A percentile compares a stretch with the other conserved stretches of the same genome.
Conservation (phyloP, 164 flowering plant species). For the Nymphaea thermarum region DNA sequence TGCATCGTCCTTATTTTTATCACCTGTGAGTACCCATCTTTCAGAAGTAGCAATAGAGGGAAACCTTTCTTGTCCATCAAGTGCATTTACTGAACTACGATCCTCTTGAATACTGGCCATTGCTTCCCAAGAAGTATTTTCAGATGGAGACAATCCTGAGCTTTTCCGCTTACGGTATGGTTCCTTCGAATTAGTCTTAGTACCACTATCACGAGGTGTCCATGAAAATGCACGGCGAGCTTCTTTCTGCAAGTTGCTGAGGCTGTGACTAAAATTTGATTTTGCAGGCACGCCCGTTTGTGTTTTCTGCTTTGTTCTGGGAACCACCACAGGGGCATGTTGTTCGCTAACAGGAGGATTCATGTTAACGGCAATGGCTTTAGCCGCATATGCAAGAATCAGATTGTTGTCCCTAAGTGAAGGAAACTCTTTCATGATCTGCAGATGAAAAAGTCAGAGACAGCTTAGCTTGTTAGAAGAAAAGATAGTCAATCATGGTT, state of each 20-base stretch:
- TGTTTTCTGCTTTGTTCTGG: slow-evolving; percentile 58
- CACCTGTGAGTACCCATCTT: slow-evolving; percentile 96
- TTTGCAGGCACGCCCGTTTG: slow-evolving; percentile 43
- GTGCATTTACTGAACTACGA: slow-evolving; percentile 37
- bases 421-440: slow-evolving; percentile 94
- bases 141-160: slow-evolving; percentile 77
- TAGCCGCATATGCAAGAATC: slow-evolving; percentile 72
- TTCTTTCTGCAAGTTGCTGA: slow-evolving; percentile 88
- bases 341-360: slow-evolving; percentile 60
- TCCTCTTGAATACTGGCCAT: slow-evolving; percentile 96
- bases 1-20: slow-evolving; percentile 58
- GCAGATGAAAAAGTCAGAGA: slow-evolving; percentile 8
- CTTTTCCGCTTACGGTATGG: slow-evolving; percentile 77
- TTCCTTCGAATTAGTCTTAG: slow-evolving; percentile 65
- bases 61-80: slow-evolving; percentile 81
- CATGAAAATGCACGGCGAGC: slow-evolving; percentile 97
- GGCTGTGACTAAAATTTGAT: slow-evolving; percentile 68
- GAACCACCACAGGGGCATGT: slow-evolving; percentile 45
- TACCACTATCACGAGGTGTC: slow-evolving; percentile 73
- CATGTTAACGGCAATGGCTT: slow-evolving; percentile 70
- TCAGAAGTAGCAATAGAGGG: slow-evolving; percentile 82
- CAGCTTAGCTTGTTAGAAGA: background rate
- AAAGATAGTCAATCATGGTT: no score
- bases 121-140: slow-evolving; percentile 85
- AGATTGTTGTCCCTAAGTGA: slow-evolving; percentile 63